Conservation (phyloP, 2,329 filamentous ascomycete species). For the Exophiala mesophila region DNA sequence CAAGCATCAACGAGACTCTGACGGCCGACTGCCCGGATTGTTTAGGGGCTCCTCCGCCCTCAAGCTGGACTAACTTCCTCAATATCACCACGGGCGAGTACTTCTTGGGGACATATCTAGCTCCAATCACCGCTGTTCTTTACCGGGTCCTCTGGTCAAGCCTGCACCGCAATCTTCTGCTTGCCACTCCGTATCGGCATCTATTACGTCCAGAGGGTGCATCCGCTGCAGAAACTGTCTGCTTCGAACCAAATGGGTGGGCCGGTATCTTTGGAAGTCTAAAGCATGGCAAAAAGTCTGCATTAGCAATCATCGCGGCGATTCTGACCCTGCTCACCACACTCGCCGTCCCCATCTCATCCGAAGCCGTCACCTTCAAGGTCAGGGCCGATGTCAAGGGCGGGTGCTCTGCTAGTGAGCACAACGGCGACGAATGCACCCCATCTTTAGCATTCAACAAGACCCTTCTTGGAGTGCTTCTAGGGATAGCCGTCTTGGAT, state of each 20-base stretch:
- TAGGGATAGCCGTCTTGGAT: not conserved
- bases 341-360: not conserved
- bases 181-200: not conserved
- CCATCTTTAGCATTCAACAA: not conserved
- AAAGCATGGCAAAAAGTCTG: not conserved
- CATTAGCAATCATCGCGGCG: not conserved
- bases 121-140: not conserved
- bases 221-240: not conserved
- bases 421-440: not conserved
- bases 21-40: not conserved
- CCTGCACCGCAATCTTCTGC: not conserved
- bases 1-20: no score
- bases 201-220: not conserved
- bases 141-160: not conserved
- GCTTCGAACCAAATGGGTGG: not conserved
- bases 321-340: not conserved
- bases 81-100: not conserved
- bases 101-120: not conserved
- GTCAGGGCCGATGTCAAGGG: not conserved
- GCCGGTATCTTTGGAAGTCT: not conserved
- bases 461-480: not conserved
- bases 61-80: not conserved
- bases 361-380: not conserved
- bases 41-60: not conserved
- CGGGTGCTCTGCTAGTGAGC: not conserved